phyloP scores from a whole-genome alignment of 2,329 filamentous ascomycete species.

The Pseudogymnoascus sp. region DNA sequence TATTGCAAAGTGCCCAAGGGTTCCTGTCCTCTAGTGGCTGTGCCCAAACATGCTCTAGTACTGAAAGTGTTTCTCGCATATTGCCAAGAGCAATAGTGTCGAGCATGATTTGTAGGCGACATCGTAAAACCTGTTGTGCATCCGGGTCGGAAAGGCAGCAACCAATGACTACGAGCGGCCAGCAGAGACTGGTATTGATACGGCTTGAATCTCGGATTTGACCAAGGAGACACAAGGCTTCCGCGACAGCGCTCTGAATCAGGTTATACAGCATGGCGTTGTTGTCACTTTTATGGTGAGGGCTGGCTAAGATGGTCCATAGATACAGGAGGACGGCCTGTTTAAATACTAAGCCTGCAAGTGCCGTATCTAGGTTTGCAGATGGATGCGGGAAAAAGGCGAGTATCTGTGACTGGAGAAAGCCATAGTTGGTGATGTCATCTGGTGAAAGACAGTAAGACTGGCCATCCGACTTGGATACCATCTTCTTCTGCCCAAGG shows the following conservation, averaged over 20 bases:
- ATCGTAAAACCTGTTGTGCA: slow-evolving; percentile 31
- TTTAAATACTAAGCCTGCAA: slow-evolving; percentile 38
- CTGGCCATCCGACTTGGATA: slow-evolving; percentile 23
- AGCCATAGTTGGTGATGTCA: slow-evolving; percentile 37
- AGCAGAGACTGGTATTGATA: slow-evolving; percentile 36
- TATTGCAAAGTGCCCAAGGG: slow-evolving; percentile 38
- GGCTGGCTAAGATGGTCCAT: slow-evolving; percentile 11
- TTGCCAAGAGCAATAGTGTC: slow-evolving; percentile 37
- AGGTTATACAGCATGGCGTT: not conserved
- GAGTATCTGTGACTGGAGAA: slow-evolving; percentile 36
- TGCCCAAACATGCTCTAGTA: slow-evolving; percentile 38
- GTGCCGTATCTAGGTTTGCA: slow-evolving; percentile 31
- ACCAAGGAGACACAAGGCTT: slow-evolving; percentile 27
- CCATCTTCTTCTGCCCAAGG: slow-evolving; percentile 35
- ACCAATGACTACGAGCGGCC: slow-evolving; percentile 34
- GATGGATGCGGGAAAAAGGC: slow-evolving; percentile 32
- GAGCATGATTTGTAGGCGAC: slow-evolving; percentile 30
- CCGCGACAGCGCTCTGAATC: slow-evolving; percentile 21
- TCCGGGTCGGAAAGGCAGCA: slow-evolving; percentile 30
- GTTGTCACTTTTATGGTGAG: not conserved
- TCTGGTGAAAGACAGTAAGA: slow-evolving; percentile 29
- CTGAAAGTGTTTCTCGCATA: slow-evolving; percentile 35
- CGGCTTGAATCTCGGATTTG: slow-evolving; percentile 29
- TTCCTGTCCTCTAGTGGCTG: slow-evolving; percentile 27
- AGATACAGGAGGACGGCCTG: slow-evolving; percentile 39